Percentiles rank a stretch among this genome's conserved stretches.
These are phyloP conservation scores for Nothopassalora personata DNA, from an alignment of 2,329 filamentous ascomycete genomes.

Conservation along the genomic window DNA sequence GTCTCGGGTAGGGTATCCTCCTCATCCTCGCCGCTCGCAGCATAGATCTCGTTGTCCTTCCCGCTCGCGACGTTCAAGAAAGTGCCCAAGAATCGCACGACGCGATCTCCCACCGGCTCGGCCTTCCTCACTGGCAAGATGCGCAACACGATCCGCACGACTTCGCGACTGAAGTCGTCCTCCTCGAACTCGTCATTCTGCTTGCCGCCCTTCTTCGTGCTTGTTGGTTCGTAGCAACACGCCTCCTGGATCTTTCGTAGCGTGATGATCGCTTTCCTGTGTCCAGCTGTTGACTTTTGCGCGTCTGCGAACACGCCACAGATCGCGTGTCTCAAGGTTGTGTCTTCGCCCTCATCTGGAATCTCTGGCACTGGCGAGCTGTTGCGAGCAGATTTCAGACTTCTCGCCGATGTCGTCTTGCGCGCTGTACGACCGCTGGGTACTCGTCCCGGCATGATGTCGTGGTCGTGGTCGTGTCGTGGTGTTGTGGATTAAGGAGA, in stretches of 20 bases:
- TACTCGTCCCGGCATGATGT: conserved; percentile 36
- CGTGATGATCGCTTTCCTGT: conserved; percentile 81
- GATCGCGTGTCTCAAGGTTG: conserved; percentile 66
- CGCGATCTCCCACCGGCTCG: conserved; percentile 78
- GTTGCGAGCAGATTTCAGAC: conserved; percentile 20
- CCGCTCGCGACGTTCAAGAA: conserved; percentile 68
- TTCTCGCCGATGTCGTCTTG: conserved; percentile 18
- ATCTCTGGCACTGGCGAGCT: conserved; percentile 38
- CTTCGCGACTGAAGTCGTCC: conserved; percentile 79
- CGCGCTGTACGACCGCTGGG: conserved; percentile 21
- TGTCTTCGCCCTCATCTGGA: conserved; percentile 68
- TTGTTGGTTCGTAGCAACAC: conserved; percentile 56
- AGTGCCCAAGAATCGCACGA: conserved; percentile 78
- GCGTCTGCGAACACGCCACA: conserved; percentile 56
- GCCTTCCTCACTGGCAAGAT: conserved; percentile 87
- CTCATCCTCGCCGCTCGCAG: conserved; percentile 55
- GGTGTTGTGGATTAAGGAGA: background rate
- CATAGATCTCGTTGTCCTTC: conserved; percentile 44
- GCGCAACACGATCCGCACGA: conserved; percentile 74
- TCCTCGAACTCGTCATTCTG: conserved; percentile 68
- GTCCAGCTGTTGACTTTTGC: conserved; percentile 82
- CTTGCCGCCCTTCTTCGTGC: conserved; percentile 46
- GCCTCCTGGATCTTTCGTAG: conserved; percentile 86
- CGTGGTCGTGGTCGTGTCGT: conserved; percentile 45
- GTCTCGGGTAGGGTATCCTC: conserved; percentile 66